These are phyloP conservation scores for Phytophthora fragariae DNA, from an alignment of 352 stramenopile species.

Conservation along the genomic window DNA sequence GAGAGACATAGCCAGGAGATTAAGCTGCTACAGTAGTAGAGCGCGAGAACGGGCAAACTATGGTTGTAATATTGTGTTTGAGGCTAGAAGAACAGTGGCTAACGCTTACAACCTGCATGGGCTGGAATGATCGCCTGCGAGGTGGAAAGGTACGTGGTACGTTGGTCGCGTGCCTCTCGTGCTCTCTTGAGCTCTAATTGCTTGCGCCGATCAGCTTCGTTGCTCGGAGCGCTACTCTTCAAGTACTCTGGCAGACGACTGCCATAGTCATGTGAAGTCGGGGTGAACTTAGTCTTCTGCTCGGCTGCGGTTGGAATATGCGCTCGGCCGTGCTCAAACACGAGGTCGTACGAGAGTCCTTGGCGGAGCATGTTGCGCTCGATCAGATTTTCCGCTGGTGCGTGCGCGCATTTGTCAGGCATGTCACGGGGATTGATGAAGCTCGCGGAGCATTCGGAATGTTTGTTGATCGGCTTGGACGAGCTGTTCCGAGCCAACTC, in stretches of 20 bases:
- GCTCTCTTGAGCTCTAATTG: slow-evolving; percentile 53
- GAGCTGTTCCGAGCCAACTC: slow-evolving; percentile 51
- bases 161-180: slow-evolving; percentile 47
- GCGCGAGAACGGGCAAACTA: no score
- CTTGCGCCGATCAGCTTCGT: slow-evolving; percentile 42
- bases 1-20: no score
- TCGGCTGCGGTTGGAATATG: slow-evolving; percentile 54
- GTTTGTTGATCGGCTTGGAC: slow-evolving; percentile 48
- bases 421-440: slow-evolving; percentile 66
- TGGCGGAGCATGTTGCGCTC: slow-evolving; percentile 60
- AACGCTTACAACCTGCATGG: slow-evolving; percentile 25
- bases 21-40: not conserved
- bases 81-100: not conserved
- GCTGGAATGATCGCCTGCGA: slow-evolving; percentile 60
- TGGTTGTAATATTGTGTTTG: not conserved
- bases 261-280: slow-evolving; percentile 63
- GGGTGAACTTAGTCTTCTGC: slow-evolving; percentile 64
- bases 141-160: slow-evolving; percentile 63
- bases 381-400: slow-evolving; percentile 56
- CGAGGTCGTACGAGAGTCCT: slow-evolving; percentile 73
- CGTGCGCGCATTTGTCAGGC: slow-evolving; percentile 60
- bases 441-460: slow-evolving; percentile 60
- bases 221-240: slow-evolving; percentile 36
- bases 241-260: slow-evolving; percentile 36
- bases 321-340: slow-evolving; percentile 73